phyloP scores from a whole-genome alignment of 345 rosid genomes.

The Eucalyptus sp. region DNA sequence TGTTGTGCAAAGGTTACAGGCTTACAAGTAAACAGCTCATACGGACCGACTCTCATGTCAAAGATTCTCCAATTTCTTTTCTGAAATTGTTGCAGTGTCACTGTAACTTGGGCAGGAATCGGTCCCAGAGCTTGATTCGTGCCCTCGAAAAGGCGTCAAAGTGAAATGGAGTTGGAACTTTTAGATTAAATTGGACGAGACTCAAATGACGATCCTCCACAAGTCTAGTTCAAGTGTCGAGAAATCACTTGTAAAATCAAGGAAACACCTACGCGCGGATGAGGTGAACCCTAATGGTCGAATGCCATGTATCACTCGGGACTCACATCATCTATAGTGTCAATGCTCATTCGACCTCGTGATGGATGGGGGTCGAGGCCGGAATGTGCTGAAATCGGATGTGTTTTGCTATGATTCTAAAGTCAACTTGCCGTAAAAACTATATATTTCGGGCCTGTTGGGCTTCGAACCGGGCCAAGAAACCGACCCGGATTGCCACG shows the following conservation, averaged over 20 bases:
- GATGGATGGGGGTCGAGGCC: background rate
- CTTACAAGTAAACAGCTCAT: background rate
- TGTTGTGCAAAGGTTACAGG: background rate
- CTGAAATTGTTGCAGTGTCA: background rate
- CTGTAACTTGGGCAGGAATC: background rate
- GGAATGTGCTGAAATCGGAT: background rate
- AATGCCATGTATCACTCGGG: background rate
- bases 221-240: background rate
- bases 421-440: too few relatives aligned
- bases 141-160: fast-evolving
- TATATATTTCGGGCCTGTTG: background rate
- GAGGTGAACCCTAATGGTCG: background rate
- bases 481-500: background rate
- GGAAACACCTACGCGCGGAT: background rate
- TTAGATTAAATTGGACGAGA: background rate
- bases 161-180: background rate
- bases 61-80: background rate
- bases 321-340: background rate
- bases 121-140: background rate
- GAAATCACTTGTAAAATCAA: background rate
- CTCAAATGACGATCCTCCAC: background rate
- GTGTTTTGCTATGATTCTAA: background rate
- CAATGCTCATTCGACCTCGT: background rate
- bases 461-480: background rate
- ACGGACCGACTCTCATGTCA: background rate